Percentiles rank a stretch among this genome's conserved stretches.
These are phyloP conservation scores for Didymella keratinophila DNA, from an alignment of 2,329 filamentous ascomycete species.

Conservation along the genomic window DNA sequence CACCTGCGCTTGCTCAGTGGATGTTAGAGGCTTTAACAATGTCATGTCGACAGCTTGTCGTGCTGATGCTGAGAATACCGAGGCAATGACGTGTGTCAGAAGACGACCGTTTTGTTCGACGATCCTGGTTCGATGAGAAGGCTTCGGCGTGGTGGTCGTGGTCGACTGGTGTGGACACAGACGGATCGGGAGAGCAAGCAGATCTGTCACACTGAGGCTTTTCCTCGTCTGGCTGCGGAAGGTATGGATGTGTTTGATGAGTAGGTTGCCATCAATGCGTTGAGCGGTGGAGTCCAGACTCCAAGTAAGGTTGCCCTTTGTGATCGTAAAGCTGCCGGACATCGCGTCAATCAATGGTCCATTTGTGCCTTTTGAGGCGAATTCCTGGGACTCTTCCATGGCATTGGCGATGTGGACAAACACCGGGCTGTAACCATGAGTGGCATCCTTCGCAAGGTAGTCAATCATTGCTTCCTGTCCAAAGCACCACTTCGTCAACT, in stretches of 20 bases:
- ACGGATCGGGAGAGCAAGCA: conserved; percentile 1
- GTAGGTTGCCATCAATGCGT: neutral
- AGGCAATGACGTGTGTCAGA: neutral
- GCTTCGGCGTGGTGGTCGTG: neutral
- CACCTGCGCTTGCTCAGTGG: neutral
- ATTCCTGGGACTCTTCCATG: neutral
- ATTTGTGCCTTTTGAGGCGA: neutral
- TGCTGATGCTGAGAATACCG: neutral
- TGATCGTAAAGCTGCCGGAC: conserved; percentile 1
- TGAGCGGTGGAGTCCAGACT: neutral
- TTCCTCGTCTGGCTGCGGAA: neutral
- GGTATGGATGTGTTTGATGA: conserved; percentile 2
- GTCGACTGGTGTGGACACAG: conserved; percentile 11
- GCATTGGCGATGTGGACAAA: conserved; percentile 3
- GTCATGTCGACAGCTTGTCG: neutral
- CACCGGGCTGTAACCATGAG: conserved; percentile 1
- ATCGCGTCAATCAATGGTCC: neutral
- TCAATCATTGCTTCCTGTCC: conserved; percentile 6
- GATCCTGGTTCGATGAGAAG: neutral
- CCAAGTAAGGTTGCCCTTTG: neutral
- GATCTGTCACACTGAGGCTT: neutral
- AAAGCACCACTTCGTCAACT: conserved; percentile 1
- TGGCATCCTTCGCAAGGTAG: neutral
- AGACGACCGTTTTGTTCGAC: neutral
- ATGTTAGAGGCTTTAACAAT: neutral